Evolutionary conservation across 2,329 filamentous ascomycete genomes (phyloP).

Genomic region (Ophiosphaerella korrae): DNA sequence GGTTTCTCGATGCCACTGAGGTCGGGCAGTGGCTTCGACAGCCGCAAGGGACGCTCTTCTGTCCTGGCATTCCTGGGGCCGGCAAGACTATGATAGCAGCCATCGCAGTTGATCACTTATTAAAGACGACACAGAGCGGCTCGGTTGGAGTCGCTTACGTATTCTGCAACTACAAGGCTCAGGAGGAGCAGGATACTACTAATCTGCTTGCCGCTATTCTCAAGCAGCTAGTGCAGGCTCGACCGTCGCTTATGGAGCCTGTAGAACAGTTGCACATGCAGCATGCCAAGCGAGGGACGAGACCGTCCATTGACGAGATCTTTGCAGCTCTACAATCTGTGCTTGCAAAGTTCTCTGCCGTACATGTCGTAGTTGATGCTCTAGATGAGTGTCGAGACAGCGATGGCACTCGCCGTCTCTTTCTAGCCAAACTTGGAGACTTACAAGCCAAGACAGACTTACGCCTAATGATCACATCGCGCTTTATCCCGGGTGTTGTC

Average conservation of each 20-base stretch:
- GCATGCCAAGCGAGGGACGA: conserved; percentile 5
- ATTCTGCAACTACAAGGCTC: no score
- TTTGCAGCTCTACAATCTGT: conserved; percentile 5
- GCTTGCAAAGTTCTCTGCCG: conserved; percentile 4
- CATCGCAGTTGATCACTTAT: conserved; percentile 51
- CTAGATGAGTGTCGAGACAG: conserved; percentile 40
- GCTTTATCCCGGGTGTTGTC: conserved; percentile 21
- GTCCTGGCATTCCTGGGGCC: conserved; percentile 47
- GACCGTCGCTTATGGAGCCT: background rate
- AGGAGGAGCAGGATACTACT: conserved; percentile 48
- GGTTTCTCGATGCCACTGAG: conserved; percentile 50
- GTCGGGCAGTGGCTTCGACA: conserved; percentile 11
- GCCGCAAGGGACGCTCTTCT: background rate
- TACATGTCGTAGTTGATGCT: conserved; percentile 38
- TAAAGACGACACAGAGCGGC: conserved; percentile 21
- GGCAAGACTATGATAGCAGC: conserved; percentile 57
- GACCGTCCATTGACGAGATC: conserved; percentile 12
- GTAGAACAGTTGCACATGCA: conserved; percentile 7
- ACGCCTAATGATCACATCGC: conserved; percentile 16
- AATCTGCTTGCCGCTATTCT: conserved; percentile 39
- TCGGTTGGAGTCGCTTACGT: conserved; percentile 49
- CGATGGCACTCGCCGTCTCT: conserved; percentile 7
- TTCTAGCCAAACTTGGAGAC: conserved; percentile 2
- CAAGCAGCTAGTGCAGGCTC: conserved; percentile 14
- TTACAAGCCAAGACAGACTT: conserved; percentile 9